Evolutionary conservation across 2,329 filamentous ascomycete species (phyloP).

Genomic region (Magnaporthiopsis incrustans): DNA sequence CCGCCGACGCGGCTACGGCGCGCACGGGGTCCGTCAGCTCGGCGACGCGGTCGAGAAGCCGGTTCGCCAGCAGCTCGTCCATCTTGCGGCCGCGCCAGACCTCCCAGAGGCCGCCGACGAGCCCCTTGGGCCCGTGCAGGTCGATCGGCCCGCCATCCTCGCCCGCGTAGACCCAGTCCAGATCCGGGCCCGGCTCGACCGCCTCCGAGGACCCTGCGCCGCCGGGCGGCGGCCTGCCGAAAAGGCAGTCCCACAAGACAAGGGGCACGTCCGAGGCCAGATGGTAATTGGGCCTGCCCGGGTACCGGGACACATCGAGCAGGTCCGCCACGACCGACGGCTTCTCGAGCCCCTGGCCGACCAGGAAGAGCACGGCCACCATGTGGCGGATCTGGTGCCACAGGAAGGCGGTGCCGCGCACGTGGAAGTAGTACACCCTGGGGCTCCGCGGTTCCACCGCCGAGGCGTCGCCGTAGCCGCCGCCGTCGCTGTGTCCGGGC

Average conservation of each 20-base stretch:
- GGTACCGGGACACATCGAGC: constrained; percentile 63
- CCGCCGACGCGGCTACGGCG: constrained; percentile 7
- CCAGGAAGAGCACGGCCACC: constrained; percentile 83
- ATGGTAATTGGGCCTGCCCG: constrained; percentile 74
- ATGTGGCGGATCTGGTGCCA: constrained; percentile 98
- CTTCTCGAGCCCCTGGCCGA: constrained; percentile 79
- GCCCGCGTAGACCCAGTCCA: constrained; percentile 74
- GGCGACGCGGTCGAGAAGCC: constrained; percentile 58
- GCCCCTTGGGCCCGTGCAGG: constrained; percentile 56
- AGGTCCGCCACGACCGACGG: constrained; percentile 66
- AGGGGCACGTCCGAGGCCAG: constrained; percentile 88
- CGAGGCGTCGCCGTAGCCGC: constrained; percentile 6
- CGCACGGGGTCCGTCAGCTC: constrained; percentile 22
- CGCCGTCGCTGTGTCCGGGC: constrained; percentile 18
- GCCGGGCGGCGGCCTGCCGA: constrained; percentile 30
- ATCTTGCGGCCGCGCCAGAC: constrained; percentile 80
- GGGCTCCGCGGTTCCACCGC: constrained; percentile 23
- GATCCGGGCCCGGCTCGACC: constrained; percentile 18
- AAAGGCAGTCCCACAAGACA: constrained; percentile 94
- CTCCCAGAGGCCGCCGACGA: constrained; percentile 72
- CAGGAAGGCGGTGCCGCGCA: constrained; percentile 85
- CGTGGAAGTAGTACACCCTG: constrained; percentile 79
- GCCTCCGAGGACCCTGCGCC: constrained; percentile 21
- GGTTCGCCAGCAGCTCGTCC: constrained; percentile 75
- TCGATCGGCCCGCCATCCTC: constrained; percentile 45